These are phyloP conservation scores for Fusarium sacchari DNA, from an alignment of 2,329 filamentous ascomycete genomes.

Conservation along the genomic window DNA sequence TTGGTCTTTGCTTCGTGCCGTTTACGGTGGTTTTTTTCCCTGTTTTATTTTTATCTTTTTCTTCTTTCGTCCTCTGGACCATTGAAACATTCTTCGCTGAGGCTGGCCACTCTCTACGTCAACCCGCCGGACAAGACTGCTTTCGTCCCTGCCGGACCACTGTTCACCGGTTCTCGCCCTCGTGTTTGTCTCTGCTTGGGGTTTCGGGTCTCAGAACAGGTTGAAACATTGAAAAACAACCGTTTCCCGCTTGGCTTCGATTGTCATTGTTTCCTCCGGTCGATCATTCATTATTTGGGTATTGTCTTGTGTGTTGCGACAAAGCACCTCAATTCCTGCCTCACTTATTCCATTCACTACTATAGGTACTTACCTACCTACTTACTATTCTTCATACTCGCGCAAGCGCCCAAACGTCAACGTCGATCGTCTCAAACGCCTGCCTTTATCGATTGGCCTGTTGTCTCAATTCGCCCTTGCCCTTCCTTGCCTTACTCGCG, in stretches of 20 bases:
- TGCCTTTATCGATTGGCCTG: conserved; percentile 4
- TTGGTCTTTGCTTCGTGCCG: conserved; percentile 10
- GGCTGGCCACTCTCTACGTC: conserved; percentile 28
- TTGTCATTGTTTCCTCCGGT: conserved; percentile 13
- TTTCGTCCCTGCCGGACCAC: conserved; percentile 16
- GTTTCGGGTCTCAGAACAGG: conserved; percentile 9
- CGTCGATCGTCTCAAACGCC: conserved; percentile 34
- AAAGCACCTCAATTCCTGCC: conserved; percentile 26
- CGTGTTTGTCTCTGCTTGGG: conserved; percentile 20
- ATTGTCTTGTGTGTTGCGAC: conserved; percentile 19
- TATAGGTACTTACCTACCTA: too few relatives aligned
- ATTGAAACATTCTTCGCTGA: conserved; percentile 28
- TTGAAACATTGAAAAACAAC: conserved; percentile 38
- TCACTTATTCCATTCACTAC: background rate
- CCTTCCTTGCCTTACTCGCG: conserved; percentile 13
- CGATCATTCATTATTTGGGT: conserved; percentile 19
- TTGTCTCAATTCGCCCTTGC: conserved; percentile 13
- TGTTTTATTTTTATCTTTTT: conserved; percentile 9
- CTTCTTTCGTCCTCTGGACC: conserved; percentile 5
- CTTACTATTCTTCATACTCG: conserved; percentile 1
- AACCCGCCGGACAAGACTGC: background rate
- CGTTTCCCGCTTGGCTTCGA: conserved; percentile 1
- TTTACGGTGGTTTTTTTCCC: conserved; percentile 22
- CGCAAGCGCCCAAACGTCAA: conserved; percentile 25
- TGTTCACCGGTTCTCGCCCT: conserved; percentile 16